Evolutionary conservation across 1,284 basidiomycete species (phyloP).

Genomic region (Leucoagaricus sp.): DNA sequence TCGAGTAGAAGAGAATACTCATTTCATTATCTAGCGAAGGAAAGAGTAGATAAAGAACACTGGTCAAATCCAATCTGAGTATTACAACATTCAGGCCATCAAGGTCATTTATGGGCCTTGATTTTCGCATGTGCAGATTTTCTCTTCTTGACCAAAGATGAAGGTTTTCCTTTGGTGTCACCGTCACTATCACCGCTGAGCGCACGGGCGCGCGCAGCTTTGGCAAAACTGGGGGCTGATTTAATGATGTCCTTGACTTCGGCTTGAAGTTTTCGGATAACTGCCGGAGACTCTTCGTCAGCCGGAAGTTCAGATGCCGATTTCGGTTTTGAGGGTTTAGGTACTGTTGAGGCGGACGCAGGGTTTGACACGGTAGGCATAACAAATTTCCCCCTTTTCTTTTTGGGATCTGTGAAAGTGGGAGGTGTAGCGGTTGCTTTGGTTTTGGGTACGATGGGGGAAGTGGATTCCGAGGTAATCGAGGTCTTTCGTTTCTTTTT

Average conservation of each 20-base stretch:
- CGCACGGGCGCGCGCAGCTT: conserved; percentile 32
- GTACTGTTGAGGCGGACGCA: too few species aligned
- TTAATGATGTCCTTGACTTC: conserved; percentile 32
- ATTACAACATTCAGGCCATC: too few species aligned
- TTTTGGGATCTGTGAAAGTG: background rate
- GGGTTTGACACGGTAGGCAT: too few species aligned
- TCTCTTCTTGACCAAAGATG: background rate
- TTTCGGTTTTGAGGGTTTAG: conserved; percentile 14
- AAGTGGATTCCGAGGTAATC: background rate
- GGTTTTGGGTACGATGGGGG: background rate
- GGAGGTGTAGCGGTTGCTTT: background rate
- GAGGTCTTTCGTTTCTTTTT: conserved; percentile 12
- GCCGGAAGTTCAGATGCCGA: background rate
- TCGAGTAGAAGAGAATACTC: too few species aligned
- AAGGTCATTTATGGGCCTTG: background rate
- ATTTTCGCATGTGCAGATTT: conserved; percentile 1
- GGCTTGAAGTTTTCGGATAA: conserved; percentile 11
- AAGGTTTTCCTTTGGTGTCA: background rate
- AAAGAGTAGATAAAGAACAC: too few species aligned
- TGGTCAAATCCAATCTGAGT: too few species aligned
- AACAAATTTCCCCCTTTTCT: too few species aligned
- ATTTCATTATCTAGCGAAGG: too few species aligned
- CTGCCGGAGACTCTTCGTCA: conserved; percentile 3
- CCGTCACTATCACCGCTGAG: conserved; percentile 12
- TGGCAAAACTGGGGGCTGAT: conserved; percentile 34